Base-by-base conservation (phyloP, 768 basidiomycete species). In the Candolleomyces efflorescens region DNA sequence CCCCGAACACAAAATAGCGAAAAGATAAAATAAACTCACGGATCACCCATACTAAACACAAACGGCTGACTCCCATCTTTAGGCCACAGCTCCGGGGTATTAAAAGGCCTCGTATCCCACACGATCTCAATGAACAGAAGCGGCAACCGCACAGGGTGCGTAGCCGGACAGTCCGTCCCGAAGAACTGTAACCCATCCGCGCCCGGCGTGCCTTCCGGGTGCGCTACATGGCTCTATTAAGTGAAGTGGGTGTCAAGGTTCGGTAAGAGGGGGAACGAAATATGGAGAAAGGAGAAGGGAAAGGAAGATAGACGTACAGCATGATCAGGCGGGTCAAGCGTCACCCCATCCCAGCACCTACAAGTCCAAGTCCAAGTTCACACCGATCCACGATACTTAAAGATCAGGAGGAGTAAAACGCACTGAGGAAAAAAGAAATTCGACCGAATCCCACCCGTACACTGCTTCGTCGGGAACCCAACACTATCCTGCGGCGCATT, bases 41-140 rank as follows among this genome's bases (percentile, higher is more conserved):
- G 59, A 24, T 62, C 60, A 48, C 60, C 60, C 60, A 62, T 62
- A 36, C 58, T 59, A 38, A 59, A 62, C 18, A 60, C 59, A 22
- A 60, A 55, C 11, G 59, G 59, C 48, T 60, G 59, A 12, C 20
- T 48, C 6, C 58, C 58, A 24, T 59, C 59, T 15, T 46, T 36
- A 5, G 55, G 45, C 55, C 55, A 56, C 10, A 56, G 41, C 20
- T 36, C 24, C 1, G 53, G 58, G 27, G 37, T 44, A 45, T 59
- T 60, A 38, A 60, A 60, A 11, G 53, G 46, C 12, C 59, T 44
- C 11, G 59, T 60, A 38, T 60, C 59, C 59, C 59, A 60, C 4
- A 60, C 53, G 17, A 55, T 60, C 26, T 60, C 59, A 11, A 60
- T 55, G 54, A 60, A 60, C 12, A 60, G 18, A 7, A 60, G 47